phyloP scores from a whole-genome alignment of 2,329 filamentous ascomycete species.

The Leptographium procerum region DNA sequence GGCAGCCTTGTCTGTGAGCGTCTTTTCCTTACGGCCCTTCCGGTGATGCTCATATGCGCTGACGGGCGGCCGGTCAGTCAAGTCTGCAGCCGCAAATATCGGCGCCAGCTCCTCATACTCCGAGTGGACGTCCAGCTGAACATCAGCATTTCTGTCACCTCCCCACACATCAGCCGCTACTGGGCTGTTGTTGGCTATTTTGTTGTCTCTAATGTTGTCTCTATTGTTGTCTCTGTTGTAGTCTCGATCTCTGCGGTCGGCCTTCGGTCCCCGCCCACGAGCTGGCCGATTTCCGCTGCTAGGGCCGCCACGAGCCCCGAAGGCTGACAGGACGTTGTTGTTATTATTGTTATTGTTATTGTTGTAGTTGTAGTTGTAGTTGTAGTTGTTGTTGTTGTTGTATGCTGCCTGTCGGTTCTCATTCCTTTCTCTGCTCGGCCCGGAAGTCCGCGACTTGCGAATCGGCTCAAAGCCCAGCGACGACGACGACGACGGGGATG shows the following conservation, averaged over 20 bases:
- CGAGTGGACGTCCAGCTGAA: background rate
- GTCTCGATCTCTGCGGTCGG: background rate
- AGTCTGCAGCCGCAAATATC: background rate
- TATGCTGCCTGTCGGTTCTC: background rate
- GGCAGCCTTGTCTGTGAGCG: background rate
- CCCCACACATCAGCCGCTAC: background rate
- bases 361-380: no score
- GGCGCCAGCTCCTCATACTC: background rate
- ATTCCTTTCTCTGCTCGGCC: background rate
- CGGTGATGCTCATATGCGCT: slow-evolving; percentile 1
- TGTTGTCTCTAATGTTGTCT: background rate
- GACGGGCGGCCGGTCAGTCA: background rate
- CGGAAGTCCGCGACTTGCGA: background rate
- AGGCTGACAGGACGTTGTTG: background rate
- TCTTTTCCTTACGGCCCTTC: background rate
- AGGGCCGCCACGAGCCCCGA: background rate
- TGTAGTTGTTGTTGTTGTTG: no score
- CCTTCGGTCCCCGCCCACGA: background rate
- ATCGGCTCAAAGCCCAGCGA: background rate
- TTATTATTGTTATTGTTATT: no score
- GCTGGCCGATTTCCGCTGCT: background rate
- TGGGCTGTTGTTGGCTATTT: no score
- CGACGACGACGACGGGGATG: background rate
- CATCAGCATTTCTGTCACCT: background rate
- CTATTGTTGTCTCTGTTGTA: background rate